Evolutionary conservation across 1,139 yeast genomes (phyloP).

Genomic region (Yamadazyma blattariae): DNA sequence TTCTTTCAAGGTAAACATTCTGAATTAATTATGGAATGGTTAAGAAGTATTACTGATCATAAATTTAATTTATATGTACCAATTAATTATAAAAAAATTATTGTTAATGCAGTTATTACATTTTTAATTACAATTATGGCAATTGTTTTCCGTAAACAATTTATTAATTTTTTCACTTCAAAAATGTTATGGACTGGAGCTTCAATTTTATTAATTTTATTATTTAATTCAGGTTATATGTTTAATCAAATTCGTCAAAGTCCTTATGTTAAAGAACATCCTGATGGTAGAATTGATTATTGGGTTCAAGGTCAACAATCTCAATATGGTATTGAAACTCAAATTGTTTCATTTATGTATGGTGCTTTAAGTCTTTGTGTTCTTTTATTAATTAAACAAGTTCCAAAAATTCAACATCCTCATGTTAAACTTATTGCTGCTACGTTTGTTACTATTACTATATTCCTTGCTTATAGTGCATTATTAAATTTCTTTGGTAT

Average conservation of each 20-base stretch:
- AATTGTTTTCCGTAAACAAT: slow-evolving; percentile 31
- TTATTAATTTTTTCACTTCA: slow-evolving; percentile 22
- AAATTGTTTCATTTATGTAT: slow-evolving; percentile 62
- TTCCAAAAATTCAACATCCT: slow-evolving; percentile 42
- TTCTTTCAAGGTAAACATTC: slow-evolving; percentile 55
- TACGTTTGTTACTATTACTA: slow-evolving; percentile 30
- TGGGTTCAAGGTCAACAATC: slow-evolving; percentile 64
- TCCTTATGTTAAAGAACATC: slow-evolving; percentile 62
- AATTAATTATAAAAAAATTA: slow-evolving; percentile 50
- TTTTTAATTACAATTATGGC: slow-evolving; percentile 21
- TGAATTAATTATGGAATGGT: slow-evolving; percentile 36
- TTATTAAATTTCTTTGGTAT: slow-evolving; percentile 53
- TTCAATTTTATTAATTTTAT: slow-evolving; percentile 57
- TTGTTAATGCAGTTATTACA: slow-evolving; percentile 42
- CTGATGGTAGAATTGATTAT: slow-evolving; percentile 58
- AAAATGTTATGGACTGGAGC: slow-evolving; percentile 60
- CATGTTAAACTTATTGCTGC: slow-evolving; percentile 46
- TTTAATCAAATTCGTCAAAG: slow-evolving; percentile 80
- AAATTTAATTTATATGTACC: slow-evolving; percentile 54
- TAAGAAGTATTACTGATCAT: slow-evolving; percentile 40
- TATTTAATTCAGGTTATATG: slow-evolving; percentile 91
- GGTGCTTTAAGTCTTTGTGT: slow-evolving; percentile 52
- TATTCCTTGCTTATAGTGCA: slow-evolving; percentile 53
- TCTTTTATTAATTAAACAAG: slow-evolving; percentile 47
- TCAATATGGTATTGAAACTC: slow-evolving; percentile 85